These are phyloP conservation scores for Hirschfeldia incana DNA, from an alignment of 345 rosid species.

Conservation along the genomic window DNA sequence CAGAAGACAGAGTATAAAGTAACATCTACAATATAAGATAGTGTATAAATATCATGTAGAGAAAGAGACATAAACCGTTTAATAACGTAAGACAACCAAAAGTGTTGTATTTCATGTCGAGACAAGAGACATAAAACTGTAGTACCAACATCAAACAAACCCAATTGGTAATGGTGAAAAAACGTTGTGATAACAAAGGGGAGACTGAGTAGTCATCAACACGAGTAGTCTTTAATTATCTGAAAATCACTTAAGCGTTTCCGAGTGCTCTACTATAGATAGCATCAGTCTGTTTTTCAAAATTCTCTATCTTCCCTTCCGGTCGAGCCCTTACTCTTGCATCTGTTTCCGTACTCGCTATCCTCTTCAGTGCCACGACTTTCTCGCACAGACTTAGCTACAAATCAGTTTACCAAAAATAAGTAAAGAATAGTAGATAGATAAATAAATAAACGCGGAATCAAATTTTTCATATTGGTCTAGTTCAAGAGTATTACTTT, in stretches of 20 bases:
- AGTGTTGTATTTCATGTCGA: background rate
- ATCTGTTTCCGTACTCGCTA: background rate
- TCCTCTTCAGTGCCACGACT: background rate
- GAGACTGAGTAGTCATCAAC: background rate
- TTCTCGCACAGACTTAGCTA: background rate
- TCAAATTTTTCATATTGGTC: background rate
- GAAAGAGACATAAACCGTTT: background rate
- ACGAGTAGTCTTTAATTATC: background rate
- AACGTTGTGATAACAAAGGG: constrained; percentile 48
- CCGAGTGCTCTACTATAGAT: background rate
- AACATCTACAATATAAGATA: constrained; percentile 17
- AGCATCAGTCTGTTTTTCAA: background rate
- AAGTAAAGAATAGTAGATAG: background rate
- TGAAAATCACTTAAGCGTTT: background rate
- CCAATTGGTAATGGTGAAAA: constrained; percentile 26
- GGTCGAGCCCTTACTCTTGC: background rate
- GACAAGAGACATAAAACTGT: background rate
- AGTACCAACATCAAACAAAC: background rate
- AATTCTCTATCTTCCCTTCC: background rate
- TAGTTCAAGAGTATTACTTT: constrained; percentile 4
- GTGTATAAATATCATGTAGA: background rate
- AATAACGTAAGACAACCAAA: background rate
- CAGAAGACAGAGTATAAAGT: background rate
- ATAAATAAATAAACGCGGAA: background rate
- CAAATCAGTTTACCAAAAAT: background rate